Evolutionary conservation across 2,329 filamentous ascomycete genomes (phyloP), one percentile per base, ranked within the genome.

Genomic region (Trichoderma sp.): DNA sequence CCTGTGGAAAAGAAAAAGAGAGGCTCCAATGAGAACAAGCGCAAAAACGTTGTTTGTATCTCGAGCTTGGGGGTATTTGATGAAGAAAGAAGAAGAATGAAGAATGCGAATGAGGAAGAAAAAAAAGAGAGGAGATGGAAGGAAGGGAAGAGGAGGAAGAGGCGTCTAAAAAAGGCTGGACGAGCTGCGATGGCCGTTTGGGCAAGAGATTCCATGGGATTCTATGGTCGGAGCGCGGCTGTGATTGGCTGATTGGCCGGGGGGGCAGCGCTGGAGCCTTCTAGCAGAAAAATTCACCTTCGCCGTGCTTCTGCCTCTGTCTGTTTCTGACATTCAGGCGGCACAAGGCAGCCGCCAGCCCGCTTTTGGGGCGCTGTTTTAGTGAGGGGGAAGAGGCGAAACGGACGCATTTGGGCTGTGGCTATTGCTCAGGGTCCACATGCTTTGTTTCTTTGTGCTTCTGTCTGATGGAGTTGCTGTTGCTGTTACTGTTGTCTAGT

Each of bases 191-290:
- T 51, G 39, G 74, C 71, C 71, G 56, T 77, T 77, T 43, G 39
- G 39, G 76, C 77, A 77, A 78, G 80, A 80, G 82, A 81, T 84
- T 84, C 82, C 82, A 84, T 84, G 80, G 76, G 82, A 83, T 84
- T 84, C 82, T 79, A 84, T 80, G 82, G 79, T 76, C 78, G 73
- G 73, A 74, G 72, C 74, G 76, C 74, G 64, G 76, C 76, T 26
- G 72, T 79, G 77, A 79, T 79, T 79, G 78, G 73, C 71, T 57
- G 47, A 64, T 3, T 15, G 34, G 14, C 34, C 8, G 36, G 62
- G 39, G 39, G 39, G 39, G 15, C 39, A n/a, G 56, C 71, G 70
- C 74, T 77, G 74, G 77, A 79, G 75, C 73, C 74, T 78, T 79
- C 77, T 75, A 77, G 77, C 60, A 64, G 58, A 47, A 51, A 61